A percentile compares a stretch with the other conserved stretches of the same genome.
phyloP scores from a whole-genome alignment of 2,329 filamentous ascomycete species.

The Colletotrichum sp. region DNA sequence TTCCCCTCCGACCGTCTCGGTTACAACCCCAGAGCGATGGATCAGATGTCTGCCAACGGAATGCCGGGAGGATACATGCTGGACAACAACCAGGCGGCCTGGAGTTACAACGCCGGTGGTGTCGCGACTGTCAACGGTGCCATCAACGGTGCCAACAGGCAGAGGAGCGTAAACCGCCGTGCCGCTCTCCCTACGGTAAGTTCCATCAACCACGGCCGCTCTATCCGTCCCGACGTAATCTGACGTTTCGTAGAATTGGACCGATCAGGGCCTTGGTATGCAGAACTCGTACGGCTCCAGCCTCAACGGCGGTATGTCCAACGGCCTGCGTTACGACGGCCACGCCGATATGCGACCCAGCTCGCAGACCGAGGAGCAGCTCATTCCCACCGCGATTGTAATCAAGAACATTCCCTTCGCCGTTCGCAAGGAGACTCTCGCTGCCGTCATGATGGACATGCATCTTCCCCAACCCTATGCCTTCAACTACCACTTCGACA shows the following conservation, averaged over 20 bases:
- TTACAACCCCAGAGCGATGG: constrained; percentile 65
- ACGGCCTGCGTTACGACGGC: constrained; percentile 45
- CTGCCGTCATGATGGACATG: constrained; percentile 92
- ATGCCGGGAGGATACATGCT: constrained; percentile 55
- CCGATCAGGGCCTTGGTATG: constrained; percentile 52
- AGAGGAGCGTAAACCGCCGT: constrained; percentile 59
- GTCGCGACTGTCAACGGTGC: constrained; percentile 68
- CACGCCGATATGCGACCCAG: constrained; percentile 36
- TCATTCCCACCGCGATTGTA: constrained; percentile 97
- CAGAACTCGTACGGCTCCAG: constrained; percentile 40
- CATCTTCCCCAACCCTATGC: constrained; percentile 94
- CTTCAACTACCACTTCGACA: constrained; percentile 99
- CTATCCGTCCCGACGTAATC: background rate
- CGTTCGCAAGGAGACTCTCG: constrained; percentile 94
- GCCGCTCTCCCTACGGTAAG: constrained; percentile 77
- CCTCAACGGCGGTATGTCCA: constrained; percentile 31
- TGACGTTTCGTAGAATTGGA: constrained; percentile 50
- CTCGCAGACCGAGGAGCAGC: constrained; percentile 71
- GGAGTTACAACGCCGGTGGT: constrained; percentile 74
- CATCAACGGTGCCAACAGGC: constrained; percentile 66
- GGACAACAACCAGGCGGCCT: constrained; percentile 78
- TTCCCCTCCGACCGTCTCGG: constrained; percentile 74
- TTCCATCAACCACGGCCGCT: background rate
- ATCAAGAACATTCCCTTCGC: constrained; percentile 99
- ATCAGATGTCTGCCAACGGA: constrained; percentile 42